Evolutionary conservation across 768 basidiomycete species (phyloP).

Genomic region (Kondoa malvinella): DNA sequence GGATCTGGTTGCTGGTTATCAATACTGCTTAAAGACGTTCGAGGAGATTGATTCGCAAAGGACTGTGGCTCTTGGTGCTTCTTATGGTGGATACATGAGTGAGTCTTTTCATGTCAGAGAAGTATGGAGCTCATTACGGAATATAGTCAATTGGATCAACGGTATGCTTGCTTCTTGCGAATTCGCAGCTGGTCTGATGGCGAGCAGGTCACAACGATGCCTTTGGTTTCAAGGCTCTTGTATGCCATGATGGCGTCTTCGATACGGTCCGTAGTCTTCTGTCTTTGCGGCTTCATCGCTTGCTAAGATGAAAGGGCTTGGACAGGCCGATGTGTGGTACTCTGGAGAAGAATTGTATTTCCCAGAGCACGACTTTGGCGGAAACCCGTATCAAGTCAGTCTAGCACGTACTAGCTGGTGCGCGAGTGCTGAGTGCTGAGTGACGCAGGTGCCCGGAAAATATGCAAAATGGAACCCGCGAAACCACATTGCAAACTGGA

Average conservation of each 20-base stretch:
- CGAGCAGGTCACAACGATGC: conserved; percentile 68
- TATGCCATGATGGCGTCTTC: conserved; percentile 73
- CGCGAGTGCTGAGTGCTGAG: too few species aligned
- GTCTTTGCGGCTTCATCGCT: conserved; percentile 4
- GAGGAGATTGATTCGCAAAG: conserved; percentile 33
- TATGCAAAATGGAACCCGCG: conserved; percentile 23
- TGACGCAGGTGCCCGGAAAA: conserved; percentile 22
- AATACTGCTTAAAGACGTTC: conserved; percentile 27
- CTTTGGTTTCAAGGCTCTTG: conserved; percentile 76
- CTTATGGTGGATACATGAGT: conserved; percentile 30
- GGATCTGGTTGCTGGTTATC: conserved; percentile 31
- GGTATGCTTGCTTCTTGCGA: background rate
- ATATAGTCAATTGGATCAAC: conserved; percentile 52
- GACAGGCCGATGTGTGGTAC: conserved; percentile 56
- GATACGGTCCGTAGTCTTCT: conserved; percentile 20
- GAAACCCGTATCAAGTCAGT: too few species aligned
- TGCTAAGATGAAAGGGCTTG: conserved; percentile 41
- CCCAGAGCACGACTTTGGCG: conserved; percentile 27
- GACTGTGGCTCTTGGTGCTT: conserved; percentile 38
- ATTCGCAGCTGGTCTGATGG: background rate
- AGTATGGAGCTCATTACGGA: background rate
- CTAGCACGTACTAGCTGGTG: too few species aligned
- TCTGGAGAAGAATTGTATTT: conserved; percentile 27
- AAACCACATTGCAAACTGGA: conserved; percentile 23
- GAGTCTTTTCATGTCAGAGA: background rate